These are phyloP conservation scores for Cardamine resedifolia DNA, from an alignment of 345 rosid genomes.

Conservation along the genomic window DNA sequence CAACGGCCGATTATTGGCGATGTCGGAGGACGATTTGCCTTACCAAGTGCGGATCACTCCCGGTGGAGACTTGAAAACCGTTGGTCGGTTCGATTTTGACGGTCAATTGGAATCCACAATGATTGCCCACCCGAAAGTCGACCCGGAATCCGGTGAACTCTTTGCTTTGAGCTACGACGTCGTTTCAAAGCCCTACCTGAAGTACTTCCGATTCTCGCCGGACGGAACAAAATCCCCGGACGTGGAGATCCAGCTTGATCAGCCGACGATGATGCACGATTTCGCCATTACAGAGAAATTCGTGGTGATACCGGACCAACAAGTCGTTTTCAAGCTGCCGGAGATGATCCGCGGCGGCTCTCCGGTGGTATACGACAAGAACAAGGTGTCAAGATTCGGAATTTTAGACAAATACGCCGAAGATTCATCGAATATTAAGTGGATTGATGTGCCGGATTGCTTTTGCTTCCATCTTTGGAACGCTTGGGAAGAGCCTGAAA, in stretches of 20 bases:
- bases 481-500: conserved; percentile 91
- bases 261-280: conserved; percentile 91
- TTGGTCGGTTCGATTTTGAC: conserved; percentile 63
- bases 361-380: conserved; percentile 77
- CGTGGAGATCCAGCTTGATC: conserved; percentile 61
- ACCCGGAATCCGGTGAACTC: conserved; percentile 65
- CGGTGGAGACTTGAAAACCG: conserved; percentile 62
- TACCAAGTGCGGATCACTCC: conserved; percentile 68
- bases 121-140: conserved; percentile 94
- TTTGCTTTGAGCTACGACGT: conserved; percentile 85
- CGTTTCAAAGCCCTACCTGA: conserved; percentile 68
- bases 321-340: conserved; percentile 75
- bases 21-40: conserved; percentile 92
- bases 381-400: conserved; percentile 72
- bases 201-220: conserved; percentile 68
- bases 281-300: conserved; percentile 77
- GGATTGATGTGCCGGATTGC: conserved; percentile 80
- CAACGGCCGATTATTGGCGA: conserved; percentile 64
- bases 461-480: conserved; percentile 97
- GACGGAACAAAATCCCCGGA: conserved; percentile 64
- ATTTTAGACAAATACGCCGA: conserved; percentile 61
- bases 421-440: conserved; percentile 43
- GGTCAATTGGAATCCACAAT: conserved; percentile 63
- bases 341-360: conserved; percentile 87
- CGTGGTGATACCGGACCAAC: conserved; percentile 84